Conservation (phyloP, 169 alveolate species). For the Plasmodium falciparum region DNA sequence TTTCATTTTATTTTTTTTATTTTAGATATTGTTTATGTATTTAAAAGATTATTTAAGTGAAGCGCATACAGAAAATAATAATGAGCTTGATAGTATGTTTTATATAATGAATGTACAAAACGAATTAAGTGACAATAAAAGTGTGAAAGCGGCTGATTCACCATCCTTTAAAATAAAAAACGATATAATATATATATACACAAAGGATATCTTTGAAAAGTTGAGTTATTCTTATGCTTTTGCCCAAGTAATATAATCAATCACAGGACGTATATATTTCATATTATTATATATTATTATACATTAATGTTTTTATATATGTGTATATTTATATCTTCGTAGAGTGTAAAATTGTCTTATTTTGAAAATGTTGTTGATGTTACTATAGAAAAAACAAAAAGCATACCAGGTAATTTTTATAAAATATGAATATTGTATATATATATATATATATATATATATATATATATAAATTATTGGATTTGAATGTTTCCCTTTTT, state of each 20-base stretch:
- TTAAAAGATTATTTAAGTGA: constrained; percentile 57
- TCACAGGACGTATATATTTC: neutral
- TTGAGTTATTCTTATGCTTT: constrained; percentile 89
- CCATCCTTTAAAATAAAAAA: constrained; percentile 85
- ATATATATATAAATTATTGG: neutral
- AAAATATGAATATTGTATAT: too few species aligned
- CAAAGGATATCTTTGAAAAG: constrained; percentile 82
- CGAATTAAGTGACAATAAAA: constrained; percentile 33
- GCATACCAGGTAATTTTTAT: constrained; percentile 82
- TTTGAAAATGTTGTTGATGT: constrained; percentile 89
- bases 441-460: neutral
- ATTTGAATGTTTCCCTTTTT: neutral
- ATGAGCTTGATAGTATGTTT: constrained; percentile 54
- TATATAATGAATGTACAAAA: constrained; percentile 38
- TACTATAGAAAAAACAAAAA: constrained; percentile 87
- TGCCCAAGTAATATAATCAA: constrained; percentile 80
- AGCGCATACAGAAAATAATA: constrained; percentile 66
- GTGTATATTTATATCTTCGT: neutral
- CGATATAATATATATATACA: constrained; percentile 84
- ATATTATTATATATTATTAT: constrained; percentile 1
- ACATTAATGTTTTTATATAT: neutral
- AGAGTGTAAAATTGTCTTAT: constrained; percentile 87
- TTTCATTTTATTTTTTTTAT: neutral
- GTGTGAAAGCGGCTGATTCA: constrained; percentile 78
- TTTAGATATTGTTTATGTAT: constrained; percentile 26